Percentiles rank a stretch among this genome's conserved stretches.
phyloP scores from a whole-genome alignment of 345 rosid species.

The Lepidium didymum region DNA sequence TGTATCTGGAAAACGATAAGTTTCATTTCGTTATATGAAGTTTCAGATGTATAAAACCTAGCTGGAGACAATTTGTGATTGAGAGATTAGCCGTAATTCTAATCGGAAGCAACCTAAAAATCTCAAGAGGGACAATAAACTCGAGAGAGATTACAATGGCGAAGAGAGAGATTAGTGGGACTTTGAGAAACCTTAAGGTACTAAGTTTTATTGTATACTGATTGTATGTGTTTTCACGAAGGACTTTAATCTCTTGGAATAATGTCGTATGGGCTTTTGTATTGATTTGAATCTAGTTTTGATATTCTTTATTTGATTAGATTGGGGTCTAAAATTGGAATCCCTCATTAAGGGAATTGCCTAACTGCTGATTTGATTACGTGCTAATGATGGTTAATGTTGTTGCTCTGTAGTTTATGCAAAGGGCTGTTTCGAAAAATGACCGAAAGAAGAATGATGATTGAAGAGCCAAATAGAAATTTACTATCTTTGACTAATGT shows the following conservation, averaged over 20 bases:
- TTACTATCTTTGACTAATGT: constrained; percentile 25
- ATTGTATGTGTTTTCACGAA: background rate
- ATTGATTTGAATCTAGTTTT: background rate
- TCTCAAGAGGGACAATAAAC: no score
- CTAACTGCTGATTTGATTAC: background rate
- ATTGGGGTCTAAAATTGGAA: background rate
- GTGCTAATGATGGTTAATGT: background rate
- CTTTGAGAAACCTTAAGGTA: constrained; percentile 75
- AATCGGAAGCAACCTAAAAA: no score
- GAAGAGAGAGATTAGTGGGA: constrained; percentile 64
- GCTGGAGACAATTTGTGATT: no score
- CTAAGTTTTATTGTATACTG: background rate
- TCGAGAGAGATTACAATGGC: constrained; percentile 29
- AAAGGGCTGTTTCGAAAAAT: constrained; percentile 50
- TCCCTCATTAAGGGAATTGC: background rate
- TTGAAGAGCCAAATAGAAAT: constrained; percentile 35
- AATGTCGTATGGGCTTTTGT: no score
- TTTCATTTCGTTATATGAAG: background rate
- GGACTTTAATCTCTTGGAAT: background rate
- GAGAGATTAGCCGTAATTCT: no score
- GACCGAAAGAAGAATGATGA: constrained; percentile 39
- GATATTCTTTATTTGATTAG: background rate
- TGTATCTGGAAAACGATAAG: constrained; percentile 32
- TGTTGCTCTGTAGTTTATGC: constrained; percentile 52
- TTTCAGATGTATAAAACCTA: constrained; percentile 3